Evolutionary conservation across 2,329 filamentous ascomycete genomes (phyloP), one percentile per base, ranked within the genome.

Genomic region (Aspergillus quadrilineatus): DNA sequence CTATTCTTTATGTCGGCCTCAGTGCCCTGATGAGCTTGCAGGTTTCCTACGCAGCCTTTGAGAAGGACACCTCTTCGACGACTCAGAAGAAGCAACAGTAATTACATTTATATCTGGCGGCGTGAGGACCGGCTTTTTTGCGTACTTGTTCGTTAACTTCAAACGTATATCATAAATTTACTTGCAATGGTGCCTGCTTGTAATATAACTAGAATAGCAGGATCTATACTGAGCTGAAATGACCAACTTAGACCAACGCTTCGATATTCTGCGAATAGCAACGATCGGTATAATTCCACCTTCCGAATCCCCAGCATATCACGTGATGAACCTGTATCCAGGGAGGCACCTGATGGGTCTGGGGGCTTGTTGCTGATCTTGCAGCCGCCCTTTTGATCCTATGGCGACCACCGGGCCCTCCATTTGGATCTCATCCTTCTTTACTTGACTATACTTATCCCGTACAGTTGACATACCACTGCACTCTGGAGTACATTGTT

Each of bases 41-140:
- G 73, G 90, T 97, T 30, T 89, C 90, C 1, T 97, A 97, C 73
- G 91, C 89, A 61, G 92, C 94, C 1, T 99, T 97, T 71, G 93
- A 95, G 72, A 97, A 96, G 80, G 93, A 97, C 66, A 96, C 91
- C 81, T 90, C 92, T 0, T 90, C 91, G n/a, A 81, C 86, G 37
- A 89, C 89, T 32, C 90, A 95, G 76, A 96, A 92, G 85, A 96
- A 85, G 72, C 75, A 91, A 79, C 82, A 87, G 75, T 82, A 62
- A 64, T 61, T 53, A 53, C 51, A 49, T 51, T 36, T 50, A 39
- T 7, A 10, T 28, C 8, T 22, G 36, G 5, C 10, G 29, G 17
- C 15, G 28, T 22, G 15, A 44, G 47, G 12, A 30, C 22, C 22
- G 41, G 22, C 29, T 49, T 22, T 42, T 54, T 50, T 32, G 29